These are phyloP conservation scores for Paramarasmius palmivorus DNA, from an alignment of 1,284 basidiomycete species.

Conservation along the genomic window DNA sequence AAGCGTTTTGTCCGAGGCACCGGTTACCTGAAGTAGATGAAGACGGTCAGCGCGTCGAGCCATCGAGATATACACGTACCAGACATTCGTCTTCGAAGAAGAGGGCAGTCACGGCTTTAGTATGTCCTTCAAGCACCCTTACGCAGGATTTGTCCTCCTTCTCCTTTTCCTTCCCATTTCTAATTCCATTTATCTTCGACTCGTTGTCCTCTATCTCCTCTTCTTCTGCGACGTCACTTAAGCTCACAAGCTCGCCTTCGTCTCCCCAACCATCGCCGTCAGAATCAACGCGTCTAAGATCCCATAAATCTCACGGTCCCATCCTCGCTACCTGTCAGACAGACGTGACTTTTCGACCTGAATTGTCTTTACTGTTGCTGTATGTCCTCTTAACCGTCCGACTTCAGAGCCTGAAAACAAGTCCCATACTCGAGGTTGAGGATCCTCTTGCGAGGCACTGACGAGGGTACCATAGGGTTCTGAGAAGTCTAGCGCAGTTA, in stretches of 20 bases:
- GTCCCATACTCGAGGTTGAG: slow-evolving; percentile 87
- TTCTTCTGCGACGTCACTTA: slow-evolving; percentile 67
- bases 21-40: slow-evolving; percentile 71
- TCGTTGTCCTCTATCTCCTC: slow-evolving; percentile 51
- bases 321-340: slow-evolving; percentile 90
- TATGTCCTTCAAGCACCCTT: slow-evolving; percentile 86
- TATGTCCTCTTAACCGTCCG: slow-evolving; percentile 79
- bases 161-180: slow-evolving; percentile 31
- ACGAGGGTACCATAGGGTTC: slow-evolving; percentile 96
- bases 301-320: slow-evolving; percentile 87
- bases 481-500: slow-evolving; percentile 92
- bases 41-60: slow-evolving; percentile 1
- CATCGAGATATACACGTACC: slow-evolving; percentile 49
- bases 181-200: slow-evolving; percentile 36
- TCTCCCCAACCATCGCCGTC: slow-evolving; percentile 64
- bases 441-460: slow-evolving; percentile 79
- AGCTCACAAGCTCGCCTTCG: slow-evolving; percentile 51
- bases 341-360: slow-evolving; percentile 94
- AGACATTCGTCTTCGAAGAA: slow-evolving; percentile 96
- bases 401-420: slow-evolving; percentile 80
- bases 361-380: slow-evolving; percentile 81
- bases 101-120: slow-evolving; percentile 87
- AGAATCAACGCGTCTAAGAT: slow-evolving; percentile 78
- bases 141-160: slow-evolving; percentile 60
- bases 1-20: slow-evolving; percentile 97